Percentiles rank a stretch among this genome's conserved stretches.
Conservation (phyloP, 2,329 filamentous ascomycete genomes). For the Stylonectria norvegica region DNA sequence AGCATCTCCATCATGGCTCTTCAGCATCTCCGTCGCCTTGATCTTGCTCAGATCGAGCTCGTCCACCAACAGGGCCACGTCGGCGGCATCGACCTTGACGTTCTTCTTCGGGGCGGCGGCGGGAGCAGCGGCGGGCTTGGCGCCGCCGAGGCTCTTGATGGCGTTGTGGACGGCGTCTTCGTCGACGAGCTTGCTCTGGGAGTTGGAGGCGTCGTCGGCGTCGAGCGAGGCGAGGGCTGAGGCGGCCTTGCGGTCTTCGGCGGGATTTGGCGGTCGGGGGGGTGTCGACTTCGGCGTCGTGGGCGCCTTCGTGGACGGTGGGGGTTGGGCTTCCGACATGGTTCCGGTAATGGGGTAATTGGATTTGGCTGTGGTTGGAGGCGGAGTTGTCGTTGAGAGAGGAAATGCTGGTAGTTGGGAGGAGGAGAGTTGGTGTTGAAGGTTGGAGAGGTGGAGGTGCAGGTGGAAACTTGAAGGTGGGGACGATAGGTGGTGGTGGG, state of each 20-base stretch:
- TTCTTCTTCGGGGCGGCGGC: constrained; percentile 46
- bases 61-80: constrained; percentile 68
- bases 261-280: constrained; percentile 54
- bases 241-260: constrained; percentile 74
- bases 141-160: constrained; percentile 58
- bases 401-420: background rate
- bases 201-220: constrained; percentile 39
- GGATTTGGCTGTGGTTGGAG: constrained; percentile 4
- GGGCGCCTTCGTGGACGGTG: constrained; percentile 43
- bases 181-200: constrained; percentile 55
- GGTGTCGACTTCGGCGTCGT: constrained; percentile 51
- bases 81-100: constrained; percentile 71
- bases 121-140: constrained; percentile 24
- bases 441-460: background rate
- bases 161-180: constrained; percentile 68
- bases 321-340: constrained; percentile 56
- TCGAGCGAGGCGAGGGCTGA: constrained; percentile 71
- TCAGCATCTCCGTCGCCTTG: constrained; percentile 72
- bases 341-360: constrained; percentile 46
- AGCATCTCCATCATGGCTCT: constrained; percentile 66
- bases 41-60: constrained; percentile 68
- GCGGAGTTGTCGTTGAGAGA: background rate
- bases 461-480: background rate
- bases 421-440: background rate
- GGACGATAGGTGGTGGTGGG: background rate